Conservation (phyloP, 305 asterid genomes). For the Solanum aculeatissimum region DNA sequence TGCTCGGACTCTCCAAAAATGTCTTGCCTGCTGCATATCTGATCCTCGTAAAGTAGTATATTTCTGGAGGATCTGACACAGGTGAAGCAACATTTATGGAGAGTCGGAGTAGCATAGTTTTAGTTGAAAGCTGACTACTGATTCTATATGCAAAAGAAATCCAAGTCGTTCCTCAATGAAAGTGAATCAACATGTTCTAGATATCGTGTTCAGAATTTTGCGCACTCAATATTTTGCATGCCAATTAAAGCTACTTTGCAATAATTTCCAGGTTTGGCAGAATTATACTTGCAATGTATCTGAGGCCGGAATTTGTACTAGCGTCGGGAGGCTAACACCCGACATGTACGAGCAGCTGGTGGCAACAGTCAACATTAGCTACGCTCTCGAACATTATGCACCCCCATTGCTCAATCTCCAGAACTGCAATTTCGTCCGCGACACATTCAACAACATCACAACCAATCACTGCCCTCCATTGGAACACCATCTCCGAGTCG, state of each 20-base stretch:
- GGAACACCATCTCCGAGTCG: conserved; percentile 44
- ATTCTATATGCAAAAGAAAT: neutral
- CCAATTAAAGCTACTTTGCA: neutral
- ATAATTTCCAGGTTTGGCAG: conserved; percentile 56
- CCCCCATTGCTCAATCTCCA: conserved; percentile 62
- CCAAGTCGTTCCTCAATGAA: neutral
- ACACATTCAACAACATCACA: conserved; percentile 64
- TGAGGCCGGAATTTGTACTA: conserved; percentile 39
- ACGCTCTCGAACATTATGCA: conserved; percentile 70
- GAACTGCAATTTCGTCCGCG: conserved; percentile 87
- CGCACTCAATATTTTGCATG: neutral
- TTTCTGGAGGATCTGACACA: neutral
- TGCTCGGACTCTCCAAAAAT: neutral
- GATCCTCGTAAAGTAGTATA: neutral
- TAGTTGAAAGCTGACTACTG: neutral
- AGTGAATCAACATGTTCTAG: neutral
- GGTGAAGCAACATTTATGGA: neutral
- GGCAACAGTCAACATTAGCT: conserved; percentile 69
- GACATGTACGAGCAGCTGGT: conserved; percentile 49
- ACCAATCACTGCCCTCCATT: conserved; percentile 58
- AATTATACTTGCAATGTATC: conserved; percentile 58
- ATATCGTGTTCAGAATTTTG: neutral
- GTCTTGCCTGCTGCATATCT: neutral
- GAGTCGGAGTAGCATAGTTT: neutral
- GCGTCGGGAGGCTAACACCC: conserved; percentile 76